These are phyloP conservation scores for Exserohilum turcica DNA, from an alignment of 2,329 filamentous ascomycete species.

Conservation along the genomic window DNA sequence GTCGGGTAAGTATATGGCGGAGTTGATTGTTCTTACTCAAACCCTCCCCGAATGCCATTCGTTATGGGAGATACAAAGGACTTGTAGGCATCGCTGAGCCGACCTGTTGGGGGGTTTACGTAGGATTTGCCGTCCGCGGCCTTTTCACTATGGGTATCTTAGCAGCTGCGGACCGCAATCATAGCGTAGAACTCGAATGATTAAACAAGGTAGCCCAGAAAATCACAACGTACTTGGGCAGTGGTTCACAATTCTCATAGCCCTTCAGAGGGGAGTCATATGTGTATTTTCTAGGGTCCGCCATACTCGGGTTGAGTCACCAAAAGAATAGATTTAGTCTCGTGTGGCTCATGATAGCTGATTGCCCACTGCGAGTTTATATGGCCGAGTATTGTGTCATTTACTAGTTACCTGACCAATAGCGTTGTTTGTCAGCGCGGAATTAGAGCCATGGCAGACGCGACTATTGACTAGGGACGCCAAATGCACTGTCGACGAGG, in stretches of 20 bases:
- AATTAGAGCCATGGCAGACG: conserved; percentile 27
- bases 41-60: conserved; percentile 70
- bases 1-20: neutral
- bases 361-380: neutral
- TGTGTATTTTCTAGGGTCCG: conserved; percentile 51
- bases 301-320: conserved; percentile 34
- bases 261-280: conserved; percentile 64
- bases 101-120: conserved; percentile 66
- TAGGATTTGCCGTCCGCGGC: conserved; percentile 78
- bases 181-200: neutral
- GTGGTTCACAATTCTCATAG: conserved; percentile 61
- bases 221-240: conserved; percentile 52
- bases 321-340: neutral
- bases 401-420: neutral
- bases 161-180: conserved; percentile 2
- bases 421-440: conserved; percentile 38
- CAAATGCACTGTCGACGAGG: neutral
- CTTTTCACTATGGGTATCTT: conserved; percentile 54
- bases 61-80: conserved; percentile 71
- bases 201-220: neutral
- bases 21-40: conserved; percentile 60
- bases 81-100: conserved; percentile 71
- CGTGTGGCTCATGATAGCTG: neutral
- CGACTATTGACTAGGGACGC: neutral
- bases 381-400: neutral